Percentiles rank a stretch among this genome's conserved stretches.
These are phyloP conservation scores for Lodderomyces theae DNA, from an alignment of 1,139 yeast species.

Conservation along the genomic window DNA sequence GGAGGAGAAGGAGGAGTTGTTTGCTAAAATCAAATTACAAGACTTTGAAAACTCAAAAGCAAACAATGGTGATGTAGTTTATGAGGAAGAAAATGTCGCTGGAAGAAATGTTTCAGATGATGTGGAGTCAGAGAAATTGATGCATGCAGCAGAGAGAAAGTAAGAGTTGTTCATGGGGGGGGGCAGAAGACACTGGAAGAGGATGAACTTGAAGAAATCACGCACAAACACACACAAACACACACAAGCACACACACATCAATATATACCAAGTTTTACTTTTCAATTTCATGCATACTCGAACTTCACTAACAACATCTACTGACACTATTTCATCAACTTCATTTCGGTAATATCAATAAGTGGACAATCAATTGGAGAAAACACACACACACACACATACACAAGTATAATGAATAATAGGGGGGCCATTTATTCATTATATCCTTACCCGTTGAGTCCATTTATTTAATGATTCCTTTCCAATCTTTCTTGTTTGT, in stretches of 20 bases:
- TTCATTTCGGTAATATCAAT: slow-evolving; percentile 8
- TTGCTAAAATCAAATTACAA: slow-evolving; percentile 26
- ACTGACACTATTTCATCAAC: background rate
- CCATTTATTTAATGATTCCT: too few relatives aligned
- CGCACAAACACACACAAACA: slow-evolving; percentile 10
- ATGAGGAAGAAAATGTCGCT: too few relatives aligned
- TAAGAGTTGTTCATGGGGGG: background rate
- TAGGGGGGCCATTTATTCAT: slow-evolving; percentile 2
- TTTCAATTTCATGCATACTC: background rate
- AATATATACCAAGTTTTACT: too few relatives aligned
- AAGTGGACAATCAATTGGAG: too few relatives aligned
- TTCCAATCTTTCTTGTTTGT: background rate
- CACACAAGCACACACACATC: too few relatives aligned
- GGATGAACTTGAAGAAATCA: slow-evolving; percentile 1
- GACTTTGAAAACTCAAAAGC: slow-evolving; percentile 8
- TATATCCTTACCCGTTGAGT: background rate
- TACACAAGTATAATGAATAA: too few relatives aligned
- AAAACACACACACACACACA: too few relatives aligned
- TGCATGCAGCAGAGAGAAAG: background rate
- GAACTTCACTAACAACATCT: background rate
- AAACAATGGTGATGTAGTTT: slow-evolving; percentile 6
- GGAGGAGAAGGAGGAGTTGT: slow-evolving; percentile 54
- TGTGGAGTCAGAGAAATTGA: slow-evolving; percentile 4
- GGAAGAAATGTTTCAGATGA: slow-evolving; percentile 6
- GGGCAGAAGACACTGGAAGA: background rate